These are phyloP conservation scores for Catunica adiposa DNA, from an alignment of 2,329 filamentous ascomycete genomes.

Conservation along the genomic window DNA sequence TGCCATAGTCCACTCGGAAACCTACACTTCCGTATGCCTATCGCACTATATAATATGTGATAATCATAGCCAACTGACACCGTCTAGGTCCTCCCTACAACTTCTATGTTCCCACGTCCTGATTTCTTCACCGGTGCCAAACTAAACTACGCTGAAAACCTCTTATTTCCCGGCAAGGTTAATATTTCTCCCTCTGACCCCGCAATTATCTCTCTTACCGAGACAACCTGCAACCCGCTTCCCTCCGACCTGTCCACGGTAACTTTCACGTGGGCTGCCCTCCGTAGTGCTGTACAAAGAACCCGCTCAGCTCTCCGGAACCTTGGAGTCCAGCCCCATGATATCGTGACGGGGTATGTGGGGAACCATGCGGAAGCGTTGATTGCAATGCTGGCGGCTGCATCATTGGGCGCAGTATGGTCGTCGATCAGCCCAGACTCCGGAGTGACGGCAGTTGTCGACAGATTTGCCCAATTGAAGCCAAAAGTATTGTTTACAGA, in stretches of 20 bases:
- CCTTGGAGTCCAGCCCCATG: conserved; percentile 39
- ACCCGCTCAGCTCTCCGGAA: conserved; percentile 56
- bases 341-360: conserved; percentile 57
- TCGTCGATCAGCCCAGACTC: conserved; percentile 86
- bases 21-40: background rate
- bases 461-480: conserved; percentile 70
- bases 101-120: conserved; percentile 71
- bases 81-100: conserved; percentile 47
- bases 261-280: conserved; percentile 46
- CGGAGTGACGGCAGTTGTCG: conserved; percentile 77
- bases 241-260: background rate
- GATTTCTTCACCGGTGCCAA: conserved; percentile 64
- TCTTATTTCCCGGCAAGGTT: conserved; percentile 55
- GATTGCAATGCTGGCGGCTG: conserved; percentile 71
- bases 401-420: conserved; percentile 77
- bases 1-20: conserved; percentile 41
- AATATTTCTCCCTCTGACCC: conserved; percentile 56
- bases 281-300: conserved; percentile 59
- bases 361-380: conserved; percentile 81
- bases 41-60: background rate
- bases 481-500: conserved; percentile 74
- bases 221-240: conserved; percentile 34
- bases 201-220: conserved; percentile 57
- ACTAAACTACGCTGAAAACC: conserved; percentile 89
- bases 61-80: background rate